Evolutionary conservation across 2,329 filamentous ascomycete species (phyloP), one percentile per base, ranked within the genome.

Genomic region (Trichoderma afroharzianum): DNA sequence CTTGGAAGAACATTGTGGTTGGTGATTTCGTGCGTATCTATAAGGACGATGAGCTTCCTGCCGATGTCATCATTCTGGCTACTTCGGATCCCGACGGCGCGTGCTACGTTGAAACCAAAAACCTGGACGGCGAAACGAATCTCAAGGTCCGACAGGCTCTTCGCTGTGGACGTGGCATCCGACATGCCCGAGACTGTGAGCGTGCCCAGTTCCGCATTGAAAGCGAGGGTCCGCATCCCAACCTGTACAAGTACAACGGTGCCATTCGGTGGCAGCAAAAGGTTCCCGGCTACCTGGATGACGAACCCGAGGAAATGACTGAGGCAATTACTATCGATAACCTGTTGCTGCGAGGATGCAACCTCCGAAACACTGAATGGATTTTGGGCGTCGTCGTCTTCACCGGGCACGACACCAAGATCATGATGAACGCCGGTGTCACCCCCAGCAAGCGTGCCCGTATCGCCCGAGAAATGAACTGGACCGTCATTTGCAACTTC

Each of bases 81-180:
- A 98, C 96, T 0, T 97, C 96, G 3, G 96, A 98, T 76, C 88
- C 92, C 1, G 96, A 99, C 76, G 96, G 96, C 64, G 93, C 93
- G 47, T 99, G 96, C 82, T 99, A 98, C 77, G 92, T 99, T 26
- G 96, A 99, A 82, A 99, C 96, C 3, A 99, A 98, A 85, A 98
- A 97, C 79, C 81, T 99, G 84, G 96, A 99, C 78, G 96, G 96
- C 64, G 96, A 99, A 83, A 99, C 96, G 3, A 99, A 99, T 77
- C 84, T 99, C 74, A 99, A 99, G 82, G 94, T 98, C 73, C 92
- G 96, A 72, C 93, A 95, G 78, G 94, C 96, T 24, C 87, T 99
- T 55, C 93, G 95, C 74, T 96, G 93, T 78, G 93, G 95, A 14
- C 91, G 92, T 68, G 85, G 89, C 61, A 87, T 99, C 72, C 93